Evolutionary conservation across 78 protist genomes (phyloP).

Genomic region (Polysphondylium violaceum): DNA sequence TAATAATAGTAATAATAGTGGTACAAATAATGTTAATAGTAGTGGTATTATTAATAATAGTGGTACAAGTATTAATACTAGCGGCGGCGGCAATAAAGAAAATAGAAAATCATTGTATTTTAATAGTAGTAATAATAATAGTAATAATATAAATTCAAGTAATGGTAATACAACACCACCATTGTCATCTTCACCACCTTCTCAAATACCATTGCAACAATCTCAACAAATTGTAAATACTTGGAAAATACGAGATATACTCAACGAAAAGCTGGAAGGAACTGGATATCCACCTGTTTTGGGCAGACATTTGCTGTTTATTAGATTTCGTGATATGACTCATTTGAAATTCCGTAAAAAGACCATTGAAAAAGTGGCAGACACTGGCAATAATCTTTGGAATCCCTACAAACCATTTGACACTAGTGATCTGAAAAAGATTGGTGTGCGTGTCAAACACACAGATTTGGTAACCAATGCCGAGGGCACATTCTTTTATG

Average conservation of each 20-base stretch:
- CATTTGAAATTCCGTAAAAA: conserved; percentile 67
- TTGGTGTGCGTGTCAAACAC: conserved; percentile 83
- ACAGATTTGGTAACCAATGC: conserved; percentile 77
- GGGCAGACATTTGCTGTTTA: conserved; percentile 64
- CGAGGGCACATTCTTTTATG: conserved; percentile 78
- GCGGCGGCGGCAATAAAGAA: background rate
- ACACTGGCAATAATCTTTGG: conserved; percentile 19
- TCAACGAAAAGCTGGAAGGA: conserved; percentile 37
- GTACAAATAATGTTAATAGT: background rate
- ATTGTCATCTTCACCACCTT: conserved; percentile 16
- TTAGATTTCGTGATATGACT: conserved; percentile 73
- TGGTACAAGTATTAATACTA: background rate
- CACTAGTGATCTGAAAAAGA: conserved; percentile 62
- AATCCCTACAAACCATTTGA: conserved; percentile 68
- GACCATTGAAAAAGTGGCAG: conserved; percentile 64
- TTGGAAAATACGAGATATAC: conserved; percentile 61
- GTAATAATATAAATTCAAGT: background rate
- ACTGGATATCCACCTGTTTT: conserved; percentile 5
- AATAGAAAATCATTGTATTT: background rate
- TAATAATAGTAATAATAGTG: background rate
- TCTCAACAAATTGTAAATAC: background rate
- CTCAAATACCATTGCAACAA: conserved; percentile 21
- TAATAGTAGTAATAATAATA: background rate
- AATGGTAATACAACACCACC: conserved; percentile 11
- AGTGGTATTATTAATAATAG: background rate